Evolutionary conservation across 2,329 filamentous ascomycete species (phyloP).

Genomic region (Cytospora piceicola): DNA sequence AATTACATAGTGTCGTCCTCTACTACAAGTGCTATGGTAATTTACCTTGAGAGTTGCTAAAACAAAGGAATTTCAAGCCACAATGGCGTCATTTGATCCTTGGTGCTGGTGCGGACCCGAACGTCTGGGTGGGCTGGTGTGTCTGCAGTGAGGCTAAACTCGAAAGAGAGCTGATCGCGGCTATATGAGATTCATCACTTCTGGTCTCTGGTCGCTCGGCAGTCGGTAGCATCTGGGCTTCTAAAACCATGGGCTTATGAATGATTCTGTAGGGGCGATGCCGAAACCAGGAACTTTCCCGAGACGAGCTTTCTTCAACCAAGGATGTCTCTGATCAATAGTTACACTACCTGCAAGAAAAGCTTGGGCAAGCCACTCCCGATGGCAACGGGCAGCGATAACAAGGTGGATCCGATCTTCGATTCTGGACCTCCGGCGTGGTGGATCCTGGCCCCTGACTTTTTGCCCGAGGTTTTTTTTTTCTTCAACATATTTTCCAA

Average conservation of each 20-base stretch:
- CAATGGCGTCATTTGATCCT: conserved; percentile 20
- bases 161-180: not conserved
- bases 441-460: conserved; percentile 22
- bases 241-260: too few species aligned
- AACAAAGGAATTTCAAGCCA: conserved; percentile 16
- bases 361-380: not conserved
- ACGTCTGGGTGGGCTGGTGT: not conserved
- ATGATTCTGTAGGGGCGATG: too few species aligned
- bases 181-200: not conserved
- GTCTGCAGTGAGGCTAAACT: not conserved
- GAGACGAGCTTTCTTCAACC: not conserved
- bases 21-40: not conserved
- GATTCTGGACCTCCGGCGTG: not conserved
- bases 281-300: not conserved
- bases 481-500: conserved; percentile 2
- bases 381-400: conserved; percentile 12
- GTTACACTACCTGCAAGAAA: not conserved
- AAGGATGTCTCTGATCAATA: not conserved
- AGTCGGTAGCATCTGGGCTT: not conserved
- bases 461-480: conserved; percentile 15
- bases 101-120: conserved; percentile 2
- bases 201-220: not conserved
- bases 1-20: not conserved
- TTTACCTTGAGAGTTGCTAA: not conserved
- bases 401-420: conserved; percentile 16